Conservation (phyloP, 108 stramenopile genomes). For the Chaetoceros tenuissimus region DNA sequence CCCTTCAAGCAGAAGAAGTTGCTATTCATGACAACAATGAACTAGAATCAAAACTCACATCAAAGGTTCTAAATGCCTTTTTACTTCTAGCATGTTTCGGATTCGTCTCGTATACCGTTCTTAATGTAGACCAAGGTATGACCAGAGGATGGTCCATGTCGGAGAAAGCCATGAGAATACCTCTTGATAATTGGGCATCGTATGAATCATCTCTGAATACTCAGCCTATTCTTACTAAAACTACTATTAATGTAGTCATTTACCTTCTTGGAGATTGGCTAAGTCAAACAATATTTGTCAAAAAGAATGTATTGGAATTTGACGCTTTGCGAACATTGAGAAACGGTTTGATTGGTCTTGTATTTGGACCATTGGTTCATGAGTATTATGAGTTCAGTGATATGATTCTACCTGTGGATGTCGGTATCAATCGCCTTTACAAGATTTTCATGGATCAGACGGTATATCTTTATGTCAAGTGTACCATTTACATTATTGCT, state of each 20-base stretch:
- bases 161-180: slow-evolving; percentile 76
- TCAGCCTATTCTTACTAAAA: slow-evolving; percentile 87
- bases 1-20: no score
- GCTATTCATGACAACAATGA: no score
- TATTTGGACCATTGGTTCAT: slow-evolving; percentile 91
- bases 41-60: slow-evolving; percentile 8
- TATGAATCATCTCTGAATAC: slow-evolving; percentile 73
- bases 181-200: slow-evolving; percentile 82
- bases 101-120: slow-evolving; percentile 57
- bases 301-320: slow-evolving; percentile 80
- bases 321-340: slow-evolving; percentile 72
- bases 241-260: slow-evolving; percentile 90
- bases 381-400: slow-evolving; percentile 93
- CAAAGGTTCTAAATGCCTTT: slow-evolving; percentile 62
- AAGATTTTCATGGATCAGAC: slow-evolving; percentile 96
- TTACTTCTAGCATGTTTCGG: slow-evolving; percentile 64
- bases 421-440: slow-evolving; percentile 70
- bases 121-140: slow-evolving; percentile 78
- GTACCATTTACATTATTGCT: slow-evolving; percentile 79
- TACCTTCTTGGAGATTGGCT: slow-evolving; percentile 94
- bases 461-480: slow-evolving; percentile 84
- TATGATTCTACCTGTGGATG: slow-evolving; percentile 81
- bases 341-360: slow-evolving; percentile 89
- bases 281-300: slow-evolving; percentile 74
- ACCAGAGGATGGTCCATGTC: slow-evolving; percentile 76